Base-by-base conservation (phyloP, 2,329 filamentous ascomycete species). In the Ophiostoma sp. region DNA sequence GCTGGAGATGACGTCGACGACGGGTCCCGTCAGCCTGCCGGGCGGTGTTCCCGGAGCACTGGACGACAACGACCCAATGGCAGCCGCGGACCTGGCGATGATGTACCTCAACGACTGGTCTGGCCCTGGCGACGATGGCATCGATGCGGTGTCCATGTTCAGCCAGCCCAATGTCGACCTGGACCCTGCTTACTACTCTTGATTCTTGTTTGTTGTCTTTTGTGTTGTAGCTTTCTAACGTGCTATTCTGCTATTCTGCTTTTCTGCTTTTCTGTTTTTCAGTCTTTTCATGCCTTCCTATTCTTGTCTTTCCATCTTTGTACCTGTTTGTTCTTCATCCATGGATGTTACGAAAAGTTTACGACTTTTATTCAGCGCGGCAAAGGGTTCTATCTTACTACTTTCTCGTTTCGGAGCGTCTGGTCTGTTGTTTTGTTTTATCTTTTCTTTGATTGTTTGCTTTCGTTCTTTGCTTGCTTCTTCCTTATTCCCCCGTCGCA, bases 121-220 rank as follows among this genome's bases (percentile, higher is more conserved):
- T 1, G 55, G 65, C 1, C 45, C 65, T 38, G 40, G 58, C 12
- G 68, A 70, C 6, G 40, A 65, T 1, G 69, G 64, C 38, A 70
- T 62, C 11, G 82, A 86, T n/a, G 74, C 83, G 49, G 74, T 79
- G 4, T 74, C 76, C 0, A 81, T 84, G 73, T 84, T 85, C 71
- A 78, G 78, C 66, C 85, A 86, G 75, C 80, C 83, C 0, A 84
- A 36, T 27, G 68, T 85, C 70, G 74, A 79, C 71, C 76, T 87
- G 67, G 84, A 87, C 69, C 79, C 79, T 63, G 77, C 75, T 6
- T 70, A 81, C 14, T 84, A 79, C 73, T 1, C 58, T 68, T 44
- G 41, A 16, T 5, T 18, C 38, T 42, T 6, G 60, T 63, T 14
- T 18, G 2, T n/a, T 41, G 1, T 42, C 40, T n/a, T 4, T 42